These are phyloP conservation scores for Gracilaria vermiculophylla DNA, from an alignment of 23 red algal genomes.

Conservation along the genomic window DNA sequence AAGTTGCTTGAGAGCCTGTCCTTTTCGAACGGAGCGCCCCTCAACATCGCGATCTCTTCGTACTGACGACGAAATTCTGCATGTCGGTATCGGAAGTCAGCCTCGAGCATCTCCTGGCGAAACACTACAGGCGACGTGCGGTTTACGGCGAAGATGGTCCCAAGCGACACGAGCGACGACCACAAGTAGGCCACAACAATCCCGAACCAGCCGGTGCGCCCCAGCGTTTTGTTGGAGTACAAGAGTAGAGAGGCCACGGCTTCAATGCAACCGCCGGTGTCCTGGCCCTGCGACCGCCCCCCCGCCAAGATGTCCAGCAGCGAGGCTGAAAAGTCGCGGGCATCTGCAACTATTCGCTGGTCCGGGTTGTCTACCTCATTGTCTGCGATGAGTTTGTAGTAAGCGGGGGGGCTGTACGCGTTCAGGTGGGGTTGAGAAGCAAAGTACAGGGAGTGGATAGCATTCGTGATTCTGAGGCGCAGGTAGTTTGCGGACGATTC, in stretches of 20 bases:
- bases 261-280: conserved; percentile 81
- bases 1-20: conserved; percentile 38
- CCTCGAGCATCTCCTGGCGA: conserved; percentile 66
- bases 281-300: conserved; percentile 7
- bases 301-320: conserved; percentile 66
- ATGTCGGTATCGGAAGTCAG: conserved; percentile 74
- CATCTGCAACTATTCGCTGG: conserved; percentile 81
- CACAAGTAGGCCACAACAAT: conserved; percentile 68
- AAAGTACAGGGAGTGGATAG: conserved; percentile 52
- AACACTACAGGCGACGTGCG: conserved; percentile 63
- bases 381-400: conserved; percentile 26
- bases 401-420: conserved; percentile 6
- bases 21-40: conserved; percentile 54
- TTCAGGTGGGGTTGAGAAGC: not conserved
- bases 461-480: conserved; percentile 29
- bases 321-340: conserved; percentile 31
- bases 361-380: conserved; percentile 69
- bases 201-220: conserved; percentile 65
- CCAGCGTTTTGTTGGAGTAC: conserved; percentile 46
- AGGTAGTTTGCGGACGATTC: conserved; percentile 49
- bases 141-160: conserved; percentile 47
- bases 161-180: conserved; percentile 35
- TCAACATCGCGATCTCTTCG: conserved; percentile 69
- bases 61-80: conserved; percentile 55
- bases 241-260: conserved; percentile 49